Base-by-base conservation (phyloP, 2,329 filamentous ascomycete species). In the Fusarium sp. region DNA sequence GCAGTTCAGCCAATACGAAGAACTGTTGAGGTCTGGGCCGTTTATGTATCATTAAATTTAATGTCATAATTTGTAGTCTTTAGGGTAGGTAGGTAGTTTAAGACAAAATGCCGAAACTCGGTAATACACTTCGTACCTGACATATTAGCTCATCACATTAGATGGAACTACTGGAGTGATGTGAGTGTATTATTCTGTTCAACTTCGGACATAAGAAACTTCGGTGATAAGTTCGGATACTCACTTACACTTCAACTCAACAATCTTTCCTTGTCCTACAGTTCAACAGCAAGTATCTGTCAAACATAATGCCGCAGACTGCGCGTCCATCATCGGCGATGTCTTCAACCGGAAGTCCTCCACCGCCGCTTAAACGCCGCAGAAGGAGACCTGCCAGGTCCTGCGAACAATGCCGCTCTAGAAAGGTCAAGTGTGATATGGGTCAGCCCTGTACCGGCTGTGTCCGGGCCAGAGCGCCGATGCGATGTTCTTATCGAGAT, bases 401-500 rank as follows among this genome's bases (percentile, higher is more conserved):
- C 7, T 75, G 74, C 30, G 73, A 75, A 52, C 74, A 75, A 47
- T 75, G 74, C 18, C 73, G 74, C 4, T 70, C 73, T 46, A 72
- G 74, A 32, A 75, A 75, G 51, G 67, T 75, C 42, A 68, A 70
- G 37, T 75, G 73, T 45, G 65, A 66, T 37, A 44, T 71, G 29
- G 68, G 61, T 6, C 72, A 74, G 57, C 74, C 74, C 16, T 75
- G 74, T 37, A 65, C 61, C 24, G 68, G 70, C 8, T 75, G 74
- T 40, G 64, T 73, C 40, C 72, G 73, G 57, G 73, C 74, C 29
- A 65, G 73, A 40, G 62, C 53, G 9, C 57, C 74, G 22, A 74
- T 72, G 66, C 57, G 70, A 46, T 75, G 74, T 32, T 74, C 73
- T 14, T 75, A 75, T 34, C 73, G 73, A 4, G 72, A 75, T n/a